Evolutionary conservation across 2,329 filamentous ascomycete species (phyloP), one percentile per base, ranked within the genome.

Genomic region (Alternaria angustiovoidea): DNA sequence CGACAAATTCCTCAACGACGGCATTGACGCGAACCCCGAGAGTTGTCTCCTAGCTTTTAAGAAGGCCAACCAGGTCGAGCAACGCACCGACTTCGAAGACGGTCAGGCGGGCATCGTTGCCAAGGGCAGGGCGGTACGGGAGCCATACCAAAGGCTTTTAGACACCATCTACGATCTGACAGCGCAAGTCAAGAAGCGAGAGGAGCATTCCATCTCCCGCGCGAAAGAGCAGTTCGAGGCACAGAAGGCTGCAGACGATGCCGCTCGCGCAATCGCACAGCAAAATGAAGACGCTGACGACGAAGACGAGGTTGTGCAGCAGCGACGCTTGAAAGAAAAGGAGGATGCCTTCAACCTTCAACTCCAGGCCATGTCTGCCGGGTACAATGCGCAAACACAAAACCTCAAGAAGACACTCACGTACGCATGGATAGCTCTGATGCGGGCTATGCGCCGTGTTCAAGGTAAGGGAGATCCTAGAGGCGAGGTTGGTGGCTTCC

Each of bases 341-440:
- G 83, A 87, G 59, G 82, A 84, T 3, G 81, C 84, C 22, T 83
- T 86, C 59, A 80, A 84, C 38, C 77, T 78, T 18, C 85, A 88
- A 67, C 82, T 89, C 43, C 83, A 87, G 54, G 82, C 83, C 6
- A 82, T 88, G 43, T 83, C 85, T 71, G 86, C 91, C 61, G 88
- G 88, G 11, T 91, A 91, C 72, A 86, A 88, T 7, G 86, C 86
- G 5, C 92, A 97, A 73, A 88, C 89, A 34, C 88, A 90, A 28
- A 83, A 91, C 16, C 85, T 98, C 22, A 94, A 91, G 42, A 89
- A 91, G 69, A 94, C 92, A 1, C 89, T 99, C 56, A 96, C 95
- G 0, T 94, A 93, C 72, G 90, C 93, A 5, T 99, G 95, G 95
- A 96, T 98, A 72, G 93, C 93, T 16, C 84, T 98, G 60, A 96